These are phyloP conservation scores for Phytopythium oedochilum DNA, from an alignment of 352 stramenopile species.

Conservation along the genomic window DNA sequence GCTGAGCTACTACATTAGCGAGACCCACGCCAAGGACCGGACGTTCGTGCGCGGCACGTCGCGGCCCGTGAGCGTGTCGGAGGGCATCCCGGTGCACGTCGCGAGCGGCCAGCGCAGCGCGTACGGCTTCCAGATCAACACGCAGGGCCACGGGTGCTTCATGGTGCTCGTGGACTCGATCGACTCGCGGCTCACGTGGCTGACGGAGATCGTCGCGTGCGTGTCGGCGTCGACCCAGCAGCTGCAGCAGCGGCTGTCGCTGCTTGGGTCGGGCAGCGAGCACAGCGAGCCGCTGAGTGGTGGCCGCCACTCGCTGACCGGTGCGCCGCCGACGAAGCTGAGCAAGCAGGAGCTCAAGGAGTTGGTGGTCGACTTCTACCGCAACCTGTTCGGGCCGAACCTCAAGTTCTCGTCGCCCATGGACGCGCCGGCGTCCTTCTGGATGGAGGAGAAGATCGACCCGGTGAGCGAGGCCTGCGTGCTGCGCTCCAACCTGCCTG, in stretches of 20 bases:
- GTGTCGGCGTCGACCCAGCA: conserved; percentile 32
- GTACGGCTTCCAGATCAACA: conserved; percentile 86
- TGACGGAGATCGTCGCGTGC: conserved; percentile 72
- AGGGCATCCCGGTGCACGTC: conserved; percentile 71
- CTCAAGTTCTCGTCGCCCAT: conserved; percentile 79
- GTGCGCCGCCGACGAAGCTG: conserved; percentile 30
- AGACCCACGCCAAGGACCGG: conserved; percentile 78
- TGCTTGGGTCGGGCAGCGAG: conserved; percentile 31
- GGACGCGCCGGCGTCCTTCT: conserved; percentile 72
- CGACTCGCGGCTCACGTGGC: conserved; percentile 73
- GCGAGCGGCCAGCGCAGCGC: conserved; percentile 57
- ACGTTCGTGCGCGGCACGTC: conserved; percentile 81
- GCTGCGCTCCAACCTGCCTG: conserved; percentile 80
- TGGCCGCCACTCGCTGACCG: conserved; percentile 11
- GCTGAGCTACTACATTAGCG: conserved; percentile 84
- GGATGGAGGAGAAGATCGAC: conserved; percentile 85
- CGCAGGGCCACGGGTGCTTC: conserved; percentile 77
- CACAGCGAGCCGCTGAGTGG: conserved; percentile 7
- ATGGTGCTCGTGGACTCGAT: conserved; percentile 86
- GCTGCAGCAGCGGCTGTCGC: conserved; percentile 48
- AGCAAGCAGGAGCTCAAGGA: conserved; percentile 74
- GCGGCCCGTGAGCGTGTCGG: conserved; percentile 71
- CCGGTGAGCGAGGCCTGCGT: conserved; percentile 64
- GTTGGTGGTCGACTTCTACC: conserved; percentile 74
- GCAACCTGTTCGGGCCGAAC: conserved; percentile 69